Base-by-base conservation (phyloP, 2,329 filamentous ascomycete species). In the Aspergillus calidoustus region DNA sequence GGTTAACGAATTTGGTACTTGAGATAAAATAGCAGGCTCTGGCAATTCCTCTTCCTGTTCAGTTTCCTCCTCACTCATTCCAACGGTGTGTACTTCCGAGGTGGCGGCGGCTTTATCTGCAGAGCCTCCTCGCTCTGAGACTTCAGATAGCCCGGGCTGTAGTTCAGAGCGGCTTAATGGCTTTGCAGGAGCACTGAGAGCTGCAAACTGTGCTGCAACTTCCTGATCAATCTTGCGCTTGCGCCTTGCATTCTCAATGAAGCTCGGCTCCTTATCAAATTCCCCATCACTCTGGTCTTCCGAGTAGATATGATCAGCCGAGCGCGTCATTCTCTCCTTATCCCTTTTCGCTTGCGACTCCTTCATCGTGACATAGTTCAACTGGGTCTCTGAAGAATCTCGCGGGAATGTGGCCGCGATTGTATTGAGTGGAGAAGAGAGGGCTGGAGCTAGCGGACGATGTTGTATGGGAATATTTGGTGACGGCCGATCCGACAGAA, bases 401-500 rank as follows among this genome's bases (percentile, higher is more conserved):
- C 73, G 71, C 19, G 68, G 70, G 49, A 77, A 72, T 8, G 72
- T 68, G 3, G 73, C 69, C 1, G 76, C 73, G 3, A 74, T 66
- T 7, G 70, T 64, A 30, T 70, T 72, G 38, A 73, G 66, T 4
- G 80, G 77, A 2, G 81, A 81, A 4, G 78, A 80, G 0, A 76
- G 62, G 7, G 67, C 67, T 11, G 71, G 69, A 48, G 70, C 67
- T 25, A 77, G 66, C 8, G 76, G 74, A 31, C 72, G 74, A 38
- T 71, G 70, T 57, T 81, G 75, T 28, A 81, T 76, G 43, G 80
- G 77, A 22, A 83, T 70, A 64, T 81, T 79, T n/a, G 81, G 81
- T 2, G 81, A 83, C 3, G 81, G 81, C 54, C 81, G 78, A 63
- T 82, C 80, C 11, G 80, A 82, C 31, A 75, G 64, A 8, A 74